These are phyloP conservation scores for Leishmania arabica DNA, from an alignment of 208 protist species.

Conservation along the genomic window DNA sequence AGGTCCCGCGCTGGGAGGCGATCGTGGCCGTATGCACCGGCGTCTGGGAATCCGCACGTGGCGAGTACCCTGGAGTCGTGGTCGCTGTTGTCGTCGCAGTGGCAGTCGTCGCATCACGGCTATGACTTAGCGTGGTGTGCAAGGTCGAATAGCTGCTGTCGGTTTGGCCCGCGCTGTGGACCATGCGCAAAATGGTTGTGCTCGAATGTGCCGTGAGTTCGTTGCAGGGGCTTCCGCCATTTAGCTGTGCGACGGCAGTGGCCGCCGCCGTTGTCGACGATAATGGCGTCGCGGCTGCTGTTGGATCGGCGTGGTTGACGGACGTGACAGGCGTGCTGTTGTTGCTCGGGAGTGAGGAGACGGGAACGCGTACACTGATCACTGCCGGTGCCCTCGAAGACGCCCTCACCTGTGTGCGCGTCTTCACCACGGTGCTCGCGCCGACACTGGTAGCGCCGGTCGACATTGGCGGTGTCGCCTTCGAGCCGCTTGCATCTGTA, in stretches of 20 bases:
- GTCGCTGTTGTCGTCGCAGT: background rate
- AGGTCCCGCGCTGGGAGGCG: background rate
- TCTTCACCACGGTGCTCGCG: background rate
- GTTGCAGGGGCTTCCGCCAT: background rate
- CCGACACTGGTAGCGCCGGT: background rate
- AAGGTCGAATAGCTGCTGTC: background rate
- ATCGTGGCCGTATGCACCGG: background rate
- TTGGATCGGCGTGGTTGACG: slow-evolving; percentile 3
- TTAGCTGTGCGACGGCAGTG: background rate
- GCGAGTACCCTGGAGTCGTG: background rate
- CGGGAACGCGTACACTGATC: slow-evolving; percentile 4
- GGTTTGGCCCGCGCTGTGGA: background rate
- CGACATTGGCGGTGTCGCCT: background rate
- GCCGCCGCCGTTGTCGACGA: background rate
- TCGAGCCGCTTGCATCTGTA: slow-evolving; percentile 7
- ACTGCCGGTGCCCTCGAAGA: slow-evolving; percentile 5
- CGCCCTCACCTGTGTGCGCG: background rate
- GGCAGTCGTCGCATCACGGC: background rate
- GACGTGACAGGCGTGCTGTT: background rate
- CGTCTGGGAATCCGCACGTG: background rate
- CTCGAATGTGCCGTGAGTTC: slow-evolving; percentile 7
- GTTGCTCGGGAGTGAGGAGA: background rate
- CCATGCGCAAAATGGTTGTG: slow-evolving; percentile 13
- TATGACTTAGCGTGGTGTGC: slow-evolving; percentile 2
- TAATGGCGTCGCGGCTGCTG: background rate